Evolutionary conservation across 139 green algal species (phyloP).

Genomic region (Auxenochlorella protothecoides): DNA sequence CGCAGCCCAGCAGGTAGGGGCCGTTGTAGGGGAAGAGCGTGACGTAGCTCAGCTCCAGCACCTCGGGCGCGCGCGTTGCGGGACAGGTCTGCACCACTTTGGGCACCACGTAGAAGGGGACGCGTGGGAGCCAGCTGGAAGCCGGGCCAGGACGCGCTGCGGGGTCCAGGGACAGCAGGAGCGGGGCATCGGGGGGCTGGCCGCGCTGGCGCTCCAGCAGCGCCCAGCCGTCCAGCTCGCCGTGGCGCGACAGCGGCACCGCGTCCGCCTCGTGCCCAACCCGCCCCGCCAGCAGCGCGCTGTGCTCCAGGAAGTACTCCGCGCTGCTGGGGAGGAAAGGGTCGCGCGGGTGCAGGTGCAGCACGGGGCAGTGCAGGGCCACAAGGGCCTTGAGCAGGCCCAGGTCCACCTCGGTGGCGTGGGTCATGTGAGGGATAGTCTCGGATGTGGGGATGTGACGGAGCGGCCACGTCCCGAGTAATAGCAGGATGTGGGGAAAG

Average conservation of each 20-base stretch:
- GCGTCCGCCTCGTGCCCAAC: too few relatives aligned
- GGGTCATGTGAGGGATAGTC: too few relatives aligned
- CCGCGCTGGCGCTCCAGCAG: slow-evolving; percentile 9
- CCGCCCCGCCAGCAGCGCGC: not conserved
- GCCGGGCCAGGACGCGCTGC: slow-evolving; percentile 8
- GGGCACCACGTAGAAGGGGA: not conserved
- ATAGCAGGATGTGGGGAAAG: too few relatives aligned
- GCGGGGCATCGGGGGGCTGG: not conserved
- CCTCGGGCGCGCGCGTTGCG: not conserved
- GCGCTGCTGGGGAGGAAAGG: slow-evolving; percentile 24
- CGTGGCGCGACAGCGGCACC: slow-evolving; percentile 10
- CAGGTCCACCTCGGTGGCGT: slow-evolving; percentile 7
- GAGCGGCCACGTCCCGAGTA: too few relatives aligned
- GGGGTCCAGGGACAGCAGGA: slow-evolving; percentile 17
- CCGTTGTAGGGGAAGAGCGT: slow-evolving; percentile 42
- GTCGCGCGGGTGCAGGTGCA: slow-evolving; percentile 24
- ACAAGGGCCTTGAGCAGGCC: slow-evolving; percentile 3
- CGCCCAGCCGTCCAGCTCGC: not conserved
- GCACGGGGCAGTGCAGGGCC: slow-evolving; percentile 5
- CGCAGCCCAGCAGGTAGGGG: slow-evolving; percentile 22
- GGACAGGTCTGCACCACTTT: not conserved
- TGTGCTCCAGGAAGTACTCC: slow-evolving; percentile 30
- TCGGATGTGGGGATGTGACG: too few relatives aligned
- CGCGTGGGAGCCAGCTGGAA: not conserved
- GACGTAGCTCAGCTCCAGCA: slow-evolving; percentile 36